Evolutionary conservation across 192 early-diverging fungal species (phyloP), one percentile per base, ranked within the genome.

Genomic region (Phlyctochytrium bullatum): DNA sequence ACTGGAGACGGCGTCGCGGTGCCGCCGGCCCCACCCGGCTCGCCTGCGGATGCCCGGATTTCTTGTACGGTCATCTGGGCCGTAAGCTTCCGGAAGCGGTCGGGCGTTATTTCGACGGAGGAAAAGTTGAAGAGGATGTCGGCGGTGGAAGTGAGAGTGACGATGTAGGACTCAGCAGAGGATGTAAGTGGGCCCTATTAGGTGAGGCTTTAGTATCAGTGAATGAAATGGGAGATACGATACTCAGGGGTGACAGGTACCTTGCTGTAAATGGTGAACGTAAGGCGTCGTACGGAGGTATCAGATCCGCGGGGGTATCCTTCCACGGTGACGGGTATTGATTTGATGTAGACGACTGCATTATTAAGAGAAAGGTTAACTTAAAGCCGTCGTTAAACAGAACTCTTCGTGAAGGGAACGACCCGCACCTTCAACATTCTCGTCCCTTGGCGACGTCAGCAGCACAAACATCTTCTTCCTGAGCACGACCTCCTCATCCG

Each of bases 41-140:
- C n/a, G n/a, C n/a, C n/a, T n/a, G n/a, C n/a, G 50, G n/a, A 20
- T 40, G n/a, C 2, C 32, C 53, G 59, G 32, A 4, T 10, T 20
- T 14, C 6, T 20, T 6, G 20, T 47, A 20, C 20, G 10, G 40
- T 14, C 17, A 71, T 0, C 0, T 31, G 20, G 23, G 61, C n/a
- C 3, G 69, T 64, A 10, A 64, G 47, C 14, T 24, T 31, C 16
- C 62, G 62, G 54, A 71, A 71, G 3, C 25, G 31, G 31, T 16
- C 2, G 3, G 54, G 69, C 2, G 65, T 66, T 33, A 78, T 70
- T 34, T 78, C 73, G 47, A 69, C 34, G 0, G 73, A 74, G 20
- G 77, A 74, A 66, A 68, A 78, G 35, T 67, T 71, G 29, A 78
- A 40, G 64, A 78, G 74, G 1, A 64, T 20, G 36, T 71, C 62